Evolutionary conservation across 1,284 basidiomycete genomes (phyloP).

Genomic region (Kwoniella shivajii): DNA sequence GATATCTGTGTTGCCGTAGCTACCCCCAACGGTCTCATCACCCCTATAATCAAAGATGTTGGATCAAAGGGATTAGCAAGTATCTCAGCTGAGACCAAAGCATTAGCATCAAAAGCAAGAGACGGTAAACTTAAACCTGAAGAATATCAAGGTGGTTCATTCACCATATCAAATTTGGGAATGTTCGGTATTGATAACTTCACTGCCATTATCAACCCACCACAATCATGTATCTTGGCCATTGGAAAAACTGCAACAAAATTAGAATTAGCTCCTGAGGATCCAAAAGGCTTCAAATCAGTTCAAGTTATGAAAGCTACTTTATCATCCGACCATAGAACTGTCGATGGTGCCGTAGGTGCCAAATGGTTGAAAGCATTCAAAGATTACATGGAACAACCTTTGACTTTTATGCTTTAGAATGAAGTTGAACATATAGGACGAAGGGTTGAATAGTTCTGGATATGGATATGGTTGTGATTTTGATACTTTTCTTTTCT

Average conservation of each 20-base stretch:
- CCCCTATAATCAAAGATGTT: constrained; percentile 93
- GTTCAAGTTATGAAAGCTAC: constrained; percentile 95
- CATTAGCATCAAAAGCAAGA: constrained; percentile 89
- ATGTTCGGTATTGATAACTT: constrained; percentile 97
- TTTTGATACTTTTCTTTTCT: background rate
- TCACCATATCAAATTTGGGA: constrained; percentile 99
- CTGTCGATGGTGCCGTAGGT: constrained; percentile 89
- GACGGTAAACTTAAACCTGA: constrained; percentile 94
- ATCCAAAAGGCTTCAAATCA: constrained; percentile 91
- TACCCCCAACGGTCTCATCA: constrained; percentile 94
- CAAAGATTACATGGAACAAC: constrained; percentile 97
- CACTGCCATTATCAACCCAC: constrained; percentile 99
- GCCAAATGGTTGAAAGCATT: constrained; percentile 90
- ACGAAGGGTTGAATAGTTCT: background rate
- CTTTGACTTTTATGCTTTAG: constrained; percentile 86
- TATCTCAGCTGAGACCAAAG: constrained; percentile 90
- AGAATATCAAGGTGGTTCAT: constrained; percentile 98
- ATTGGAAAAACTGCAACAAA: constrained; percentile 86
- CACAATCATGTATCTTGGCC: constrained; percentile 96
- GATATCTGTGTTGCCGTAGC: constrained; percentile 98
- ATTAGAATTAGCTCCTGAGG: constrained; percentile 80
- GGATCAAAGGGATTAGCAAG: constrained; percentile 87
- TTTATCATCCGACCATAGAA: constrained; percentile 91
- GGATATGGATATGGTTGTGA: background rate
- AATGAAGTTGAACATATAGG: background rate